Percentiles rank a stretch among this genome's conserved stretches.
These are phyloP conservation scores for Penicillium longicatenatum DNA, from an alignment of 495 filamentous ascomycete species.

Conservation along the genomic window DNA sequence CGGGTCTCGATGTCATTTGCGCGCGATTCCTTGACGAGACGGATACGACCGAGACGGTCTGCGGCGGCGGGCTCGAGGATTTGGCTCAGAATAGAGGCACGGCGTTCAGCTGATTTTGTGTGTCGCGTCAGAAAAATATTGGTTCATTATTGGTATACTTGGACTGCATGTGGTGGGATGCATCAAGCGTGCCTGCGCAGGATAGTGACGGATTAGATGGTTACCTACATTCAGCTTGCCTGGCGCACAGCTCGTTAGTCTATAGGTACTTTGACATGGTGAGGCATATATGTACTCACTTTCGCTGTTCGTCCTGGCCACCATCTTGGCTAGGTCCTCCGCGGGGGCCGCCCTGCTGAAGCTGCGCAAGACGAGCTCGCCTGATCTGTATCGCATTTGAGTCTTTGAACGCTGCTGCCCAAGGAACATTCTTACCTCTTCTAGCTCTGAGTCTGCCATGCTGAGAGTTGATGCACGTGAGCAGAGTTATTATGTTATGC, in stretches of 20 bases:
- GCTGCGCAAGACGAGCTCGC: slow-evolving; percentile 85
- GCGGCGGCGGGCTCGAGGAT: slow-evolving; percentile 93
- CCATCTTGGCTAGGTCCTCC: slow-evolving; percentile 48
- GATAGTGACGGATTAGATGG: not conserved
- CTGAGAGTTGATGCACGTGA: slow-evolving; percentile 16
- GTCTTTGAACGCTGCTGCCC: not conserved
- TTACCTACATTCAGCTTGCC: slow-evolving; percentile 67
- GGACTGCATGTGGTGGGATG: not conserved
- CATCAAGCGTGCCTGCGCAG: not conserved
- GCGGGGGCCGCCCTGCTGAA: slow-evolving; percentile 60
- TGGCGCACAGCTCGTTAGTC: slow-evolving; percentile 23
- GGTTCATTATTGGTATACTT: not conserved
- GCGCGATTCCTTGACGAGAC: slow-evolving; percentile 90
- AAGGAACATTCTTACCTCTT: slow-evolving; percentile 58
- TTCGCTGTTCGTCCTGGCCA: slow-evolving; percentile 65
- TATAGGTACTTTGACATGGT: not conserved
- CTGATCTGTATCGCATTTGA: slow-evolving; percentile 62
- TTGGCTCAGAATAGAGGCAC: slow-evolving; percentile 78
- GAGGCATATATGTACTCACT: slow-evolving; percentile 39
- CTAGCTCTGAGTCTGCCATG: slow-evolving; percentile 87
- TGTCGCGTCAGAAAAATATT: not conserved
- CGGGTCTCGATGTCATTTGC: slow-evolving; percentile 90
- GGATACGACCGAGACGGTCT: slow-evolving; percentile 91
- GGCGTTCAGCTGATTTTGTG: slow-evolving; percentile 41
- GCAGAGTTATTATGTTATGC: not conserved